Conservation (phyloP, 2,329 filamentous ascomycete genomes). For the Aspergillus fructus region DNA sequence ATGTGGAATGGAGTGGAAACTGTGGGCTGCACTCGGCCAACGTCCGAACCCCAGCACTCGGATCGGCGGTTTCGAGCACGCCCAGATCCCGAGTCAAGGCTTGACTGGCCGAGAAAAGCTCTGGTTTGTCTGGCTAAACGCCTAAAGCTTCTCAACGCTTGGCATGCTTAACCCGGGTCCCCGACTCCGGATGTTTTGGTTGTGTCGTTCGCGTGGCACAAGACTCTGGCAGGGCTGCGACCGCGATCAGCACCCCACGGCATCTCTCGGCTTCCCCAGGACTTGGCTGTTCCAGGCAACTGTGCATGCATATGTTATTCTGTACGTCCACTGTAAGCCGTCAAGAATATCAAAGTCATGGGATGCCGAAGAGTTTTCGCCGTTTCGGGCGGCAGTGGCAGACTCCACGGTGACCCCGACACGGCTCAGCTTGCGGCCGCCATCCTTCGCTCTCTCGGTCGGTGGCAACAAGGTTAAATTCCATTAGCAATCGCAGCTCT, state of each 20-base stretch:
- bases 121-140: background rate
- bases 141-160: background rate
- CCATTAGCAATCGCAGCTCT: background rate
- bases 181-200: background rate
- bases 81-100: slow-evolving; percentile 1
- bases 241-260: no score
- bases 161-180: background rate
- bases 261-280: no score
- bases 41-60: background rate
- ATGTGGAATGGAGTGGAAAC: background rate
- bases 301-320: no score
- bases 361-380: no score
- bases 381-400: background rate
- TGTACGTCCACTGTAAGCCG: no score
- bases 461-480: background rate
- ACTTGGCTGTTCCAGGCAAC: no score
- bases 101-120: background rate
- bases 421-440: no score
- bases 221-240: no score
- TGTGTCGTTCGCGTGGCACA: background rate
- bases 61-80: background rate
- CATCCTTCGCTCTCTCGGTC: background rate
- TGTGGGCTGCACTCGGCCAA: background rate
- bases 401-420: background rate
- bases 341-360: no score